phyloP scores from a whole-genome alignment of 2,329 filamentous ascomycete genomes.

The Fusarium sp. region DNA sequence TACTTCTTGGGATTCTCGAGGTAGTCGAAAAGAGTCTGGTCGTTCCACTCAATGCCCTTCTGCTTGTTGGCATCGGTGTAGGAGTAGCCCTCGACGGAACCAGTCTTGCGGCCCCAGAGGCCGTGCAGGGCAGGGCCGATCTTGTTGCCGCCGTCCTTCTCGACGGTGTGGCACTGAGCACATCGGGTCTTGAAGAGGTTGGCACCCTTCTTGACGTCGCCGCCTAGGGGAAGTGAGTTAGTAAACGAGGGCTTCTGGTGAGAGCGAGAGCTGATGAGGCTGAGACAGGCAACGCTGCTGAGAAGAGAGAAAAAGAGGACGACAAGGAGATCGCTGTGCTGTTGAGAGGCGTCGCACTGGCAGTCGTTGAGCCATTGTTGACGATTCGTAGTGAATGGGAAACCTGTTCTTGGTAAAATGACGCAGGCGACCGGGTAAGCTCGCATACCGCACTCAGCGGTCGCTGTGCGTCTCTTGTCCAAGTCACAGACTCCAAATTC shows the following conservation, averaged over 20 bases:
- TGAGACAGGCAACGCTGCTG: background rate
- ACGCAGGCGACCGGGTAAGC: constrained; percentile 43
- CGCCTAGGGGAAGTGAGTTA: constrained; percentile 67
- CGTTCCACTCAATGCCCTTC: constrained; percentile 89
- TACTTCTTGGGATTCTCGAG: constrained; percentile 99
- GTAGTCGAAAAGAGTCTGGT: constrained; percentile 91
- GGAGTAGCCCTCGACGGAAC: constrained; percentile 88
- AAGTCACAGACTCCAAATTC: constrained; percentile 1
- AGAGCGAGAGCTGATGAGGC: background rate
- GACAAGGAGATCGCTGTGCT: constrained; percentile 4
- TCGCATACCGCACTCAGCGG: constrained; percentile 11
- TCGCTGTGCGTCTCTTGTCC: constrained; percentile 1
- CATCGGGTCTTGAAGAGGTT: constrained; percentile 99
- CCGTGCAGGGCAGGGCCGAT: constrained; percentile 96
- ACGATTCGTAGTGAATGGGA: constrained; percentile 25
- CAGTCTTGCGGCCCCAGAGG: constrained; percentile 96
- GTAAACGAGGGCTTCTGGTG: constrained; percentile 23
- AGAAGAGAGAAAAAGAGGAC: background rate
- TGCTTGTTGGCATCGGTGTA: constrained; percentile 99
- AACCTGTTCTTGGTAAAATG: constrained; percentile 45
- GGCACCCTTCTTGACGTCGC: constrained; percentile 95
- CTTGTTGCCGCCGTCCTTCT: constrained; percentile 93
- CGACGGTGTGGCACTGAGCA: constrained; percentile 97
- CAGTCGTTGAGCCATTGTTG: constrained; percentile 25
- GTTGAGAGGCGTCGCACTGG: constrained; percentile 9